Evolutionary conservation across 2,329 filamentous ascomycete species (phyloP), one percentile per base, ranked within the genome.

Genomic region (Mycosphaerella arachidis): DNA sequence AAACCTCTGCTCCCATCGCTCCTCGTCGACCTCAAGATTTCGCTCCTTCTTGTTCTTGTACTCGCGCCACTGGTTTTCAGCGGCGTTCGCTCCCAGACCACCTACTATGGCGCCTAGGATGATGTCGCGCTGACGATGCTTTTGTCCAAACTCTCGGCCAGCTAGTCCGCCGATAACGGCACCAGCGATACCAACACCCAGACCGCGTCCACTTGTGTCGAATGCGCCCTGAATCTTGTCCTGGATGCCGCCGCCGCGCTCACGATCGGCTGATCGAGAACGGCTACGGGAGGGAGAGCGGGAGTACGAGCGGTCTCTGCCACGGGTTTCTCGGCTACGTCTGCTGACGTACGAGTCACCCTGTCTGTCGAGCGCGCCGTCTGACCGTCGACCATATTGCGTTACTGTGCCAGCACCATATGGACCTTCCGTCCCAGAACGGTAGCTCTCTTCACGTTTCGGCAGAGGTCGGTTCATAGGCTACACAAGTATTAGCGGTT

Each of bases 141-240:
- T 62, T 30, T 64, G 50, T 43, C 72, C 71, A 33, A 74, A 69
- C 52, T 73, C 63, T 30, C 70, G 58, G 8, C 68, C 72, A 13
- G 71, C 70, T 9, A 73, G 61, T 12, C 71, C 72, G 40, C 72
- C 72, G 18, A 73, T 67, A 35, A 73, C 65, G 8, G 72, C 72
- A 37, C 72, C 72, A 2, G 71, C 72, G 12, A 74, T 48, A 18
- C 70, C 71, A 29, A 67, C 70, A 27, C 70, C 72, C 16, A 72
- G 55, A 37, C 72, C 72, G 53, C 68, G 66, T 46, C 55, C 56
- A 12, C 65, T 65, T 9, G 70, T 72, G 62, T 72, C 70, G 62
- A 74, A 74, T n/a, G 64, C 64, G 24, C 71, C 68, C 55, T 71
- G 67, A 48, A 74, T 59, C 55, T 70, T 71, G 33, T 66, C 70